These are phyloP conservation scores for Cryphonectria carpinicola DNA, from an alignment of 2,329 filamentous ascomycete species.

Conservation along the genomic window DNA sequence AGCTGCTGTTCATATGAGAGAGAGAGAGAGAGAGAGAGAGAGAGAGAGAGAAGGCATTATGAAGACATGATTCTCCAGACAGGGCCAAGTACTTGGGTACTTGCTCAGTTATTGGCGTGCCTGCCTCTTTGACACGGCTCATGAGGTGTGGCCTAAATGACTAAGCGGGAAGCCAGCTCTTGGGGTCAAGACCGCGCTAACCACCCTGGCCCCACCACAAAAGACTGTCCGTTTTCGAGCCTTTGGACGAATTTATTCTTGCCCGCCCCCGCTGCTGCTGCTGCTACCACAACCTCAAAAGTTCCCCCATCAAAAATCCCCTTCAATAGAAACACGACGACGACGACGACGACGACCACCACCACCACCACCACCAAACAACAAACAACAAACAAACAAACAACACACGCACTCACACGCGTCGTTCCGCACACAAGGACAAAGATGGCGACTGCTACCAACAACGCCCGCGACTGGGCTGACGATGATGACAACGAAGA, in stretches of 20 bases:
- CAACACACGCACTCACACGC: not conserved
- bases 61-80: too few relatives aligned
- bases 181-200: not conserved
- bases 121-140: too few relatives aligned
- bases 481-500: conserved; percentile 89
- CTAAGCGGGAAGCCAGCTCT: conserved; percentile 2
- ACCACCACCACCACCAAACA: not conserved
- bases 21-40: too few relatives aligned
- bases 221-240: conserved; percentile 1
- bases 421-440: not conserved
- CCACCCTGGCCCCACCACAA: conserved; percentile 10
- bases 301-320: too few relatives aligned
- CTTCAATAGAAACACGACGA: not conserved
- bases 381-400: not conserved
- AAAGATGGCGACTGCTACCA: not conserved
- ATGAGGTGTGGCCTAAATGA: not conserved
- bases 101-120: not conserved
- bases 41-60: too few relatives aligned
- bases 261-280: not conserved
- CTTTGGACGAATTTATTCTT: conserved; percentile 16
- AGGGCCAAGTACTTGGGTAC: too few relatives aligned
- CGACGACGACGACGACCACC: too few relatives aligned
- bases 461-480: conserved; percentile 72
- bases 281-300: too few relatives aligned
- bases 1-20: too few relatives aligned